A percentile compares a stretch with the other conserved stretches of the same genome.
Evolutionary conservation across 805 yeast genomes (phyloP).

Genomic region (Myxozyma vanderwaltii): DNA sequence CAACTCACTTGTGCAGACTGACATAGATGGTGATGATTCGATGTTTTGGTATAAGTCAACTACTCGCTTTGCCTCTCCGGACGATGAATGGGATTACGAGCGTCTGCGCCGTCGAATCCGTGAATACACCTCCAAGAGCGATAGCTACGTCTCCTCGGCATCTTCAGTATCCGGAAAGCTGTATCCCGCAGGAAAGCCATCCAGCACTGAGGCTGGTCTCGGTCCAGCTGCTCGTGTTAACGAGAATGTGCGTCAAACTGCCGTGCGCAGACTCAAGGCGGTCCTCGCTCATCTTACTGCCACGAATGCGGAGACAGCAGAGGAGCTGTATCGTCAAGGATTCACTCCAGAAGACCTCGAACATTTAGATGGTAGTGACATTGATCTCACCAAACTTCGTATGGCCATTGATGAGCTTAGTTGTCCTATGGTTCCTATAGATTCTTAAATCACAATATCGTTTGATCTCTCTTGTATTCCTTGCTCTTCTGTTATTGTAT

Average conservation of each 20-base stretch:
- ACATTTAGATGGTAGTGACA: conserved; percentile 9
- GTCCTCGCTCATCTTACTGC: conserved; percentile 24
- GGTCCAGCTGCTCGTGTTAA: conserved; percentile 26
- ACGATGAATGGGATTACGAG: conserved; percentile 29
- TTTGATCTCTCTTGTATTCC: too few species aligned
- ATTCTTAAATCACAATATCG: too few species aligned
- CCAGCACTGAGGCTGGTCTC: conserved; percentile 4
- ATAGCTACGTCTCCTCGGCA: background rate
- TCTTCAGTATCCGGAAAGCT: conserved; percentile 2
- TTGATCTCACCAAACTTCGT: conserved; percentile 22
- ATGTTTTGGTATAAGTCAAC: conserved; percentile 30
- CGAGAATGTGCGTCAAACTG: conserved; percentile 15
- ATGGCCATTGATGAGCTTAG: conserved; percentile 27
- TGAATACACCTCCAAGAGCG: conserved; percentile 15
- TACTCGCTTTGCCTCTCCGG: conserved; percentile 28
- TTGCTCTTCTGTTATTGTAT: too few species aligned
- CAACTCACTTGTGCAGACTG: conserved; percentile 27
- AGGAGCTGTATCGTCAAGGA: background rate
- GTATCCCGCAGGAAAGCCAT: background rate
- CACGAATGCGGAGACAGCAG: conserved; percentile 8
- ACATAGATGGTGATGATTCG: conserved; percentile 32
- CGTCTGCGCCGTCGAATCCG: conserved; percentile 26
- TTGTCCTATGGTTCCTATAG: background rate
- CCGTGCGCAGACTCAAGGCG: conserved; percentile 23
- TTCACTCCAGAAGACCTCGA: conserved; percentile 10